These are phyloP conservation scores for Solioccasus polychromus DNA, from an alignment of 768 basidiomycete species.

Conservation along the genomic window DNA sequence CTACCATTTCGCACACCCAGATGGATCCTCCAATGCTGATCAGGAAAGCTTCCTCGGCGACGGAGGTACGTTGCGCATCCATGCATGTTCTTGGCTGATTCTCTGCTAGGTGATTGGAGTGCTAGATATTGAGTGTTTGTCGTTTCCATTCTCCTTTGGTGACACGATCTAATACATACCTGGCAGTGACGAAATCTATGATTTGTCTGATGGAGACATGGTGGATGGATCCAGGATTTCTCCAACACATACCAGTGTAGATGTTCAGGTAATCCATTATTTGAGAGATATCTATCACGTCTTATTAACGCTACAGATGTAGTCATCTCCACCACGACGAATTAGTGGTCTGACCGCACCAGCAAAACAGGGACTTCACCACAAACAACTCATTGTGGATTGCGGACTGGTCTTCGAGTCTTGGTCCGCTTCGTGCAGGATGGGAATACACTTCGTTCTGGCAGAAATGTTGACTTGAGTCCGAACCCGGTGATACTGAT, in stretches of 20 bases:
- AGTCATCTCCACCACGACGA: conserved; percentile 63
- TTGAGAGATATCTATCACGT: not conserved
- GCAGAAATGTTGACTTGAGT: conserved; percentile 57
- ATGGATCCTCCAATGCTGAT: conserved; percentile 48
- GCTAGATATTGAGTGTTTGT: conserved; percentile 49
- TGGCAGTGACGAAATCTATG: not conserved
- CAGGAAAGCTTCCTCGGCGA: conserved; percentile 59
- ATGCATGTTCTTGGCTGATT: not conserved
- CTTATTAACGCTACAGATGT: conserved; percentile 4
- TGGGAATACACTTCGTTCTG: conserved; percentile 57
- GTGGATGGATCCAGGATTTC: not conserved
- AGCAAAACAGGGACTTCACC: conserved; percentile 53
- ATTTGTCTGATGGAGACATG: not conserved
- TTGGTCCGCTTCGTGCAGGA: conserved; percentile 58
- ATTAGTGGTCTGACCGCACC: conserved; percentile 70
- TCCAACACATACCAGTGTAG: conserved; percentile 23
- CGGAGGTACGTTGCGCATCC: conserved; percentile 38
- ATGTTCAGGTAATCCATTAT: conserved; percentile 35
- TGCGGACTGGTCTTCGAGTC: conserved; percentile 46
- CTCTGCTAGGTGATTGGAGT: conserved; percentile 49
- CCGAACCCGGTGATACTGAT: conserved; percentile 58
- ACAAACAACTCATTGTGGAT: conserved; percentile 59
- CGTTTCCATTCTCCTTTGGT: not conserved
- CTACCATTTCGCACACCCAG: conserved; percentile 62
- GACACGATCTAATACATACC: not conserved